Evolutionary conservation across 2,329 filamentous ascomycete species (phyloP), one percentile per base, ranked within the genome.

Genomic region (Fusarium sp.): DNA sequence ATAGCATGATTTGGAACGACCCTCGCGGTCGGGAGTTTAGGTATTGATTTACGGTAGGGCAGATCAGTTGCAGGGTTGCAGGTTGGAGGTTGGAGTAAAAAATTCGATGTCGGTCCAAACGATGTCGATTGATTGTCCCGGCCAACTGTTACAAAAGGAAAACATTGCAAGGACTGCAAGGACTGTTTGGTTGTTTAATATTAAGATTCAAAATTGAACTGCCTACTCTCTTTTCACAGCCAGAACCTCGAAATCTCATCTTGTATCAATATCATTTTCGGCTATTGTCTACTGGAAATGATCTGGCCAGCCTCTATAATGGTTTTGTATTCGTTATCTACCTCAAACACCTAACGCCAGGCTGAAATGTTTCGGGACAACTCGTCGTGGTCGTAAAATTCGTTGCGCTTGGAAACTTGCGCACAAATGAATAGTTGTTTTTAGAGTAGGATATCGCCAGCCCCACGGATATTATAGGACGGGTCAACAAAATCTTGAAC

Each of bases 401-500:
- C 26, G 12, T 28, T 46, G 37, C 18, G 38, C 31, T 16, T 33
- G 16, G 31, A 38, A 23, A 16, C n/a, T 26, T 52, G 38, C 16
- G 53, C 30, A 15, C 10, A n/a, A 15, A 31, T 36, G 16, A 40
- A 34, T n/a, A 33, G 13, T 15, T 16, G 20, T 54, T 28, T 55
- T 65, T 62, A 79, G n/a, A 77, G 68, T 11, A 79, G 58, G 28
- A 80, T 58, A 44, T 80, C 78, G 1, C 76, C 77, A 6, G 77
- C 62, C 6, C 72, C 71, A 3, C 74, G 63, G 16, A 76, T 61
- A 44, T 51, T 74, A 37, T 71, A 78, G 15, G 74, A 36, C n/a
- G 68, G 40, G 8, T 70, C 67, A 30, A 69, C 68, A 13, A 66
- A 76, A 8, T 75, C 74, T 26, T 65, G 62, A 4, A 59, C 60